Evolutionary conservation across 2,329 filamentous ascomycete species (phyloP), one percentile per base, ranked within the genome.

Genomic region (Septoria linicola): DNA sequence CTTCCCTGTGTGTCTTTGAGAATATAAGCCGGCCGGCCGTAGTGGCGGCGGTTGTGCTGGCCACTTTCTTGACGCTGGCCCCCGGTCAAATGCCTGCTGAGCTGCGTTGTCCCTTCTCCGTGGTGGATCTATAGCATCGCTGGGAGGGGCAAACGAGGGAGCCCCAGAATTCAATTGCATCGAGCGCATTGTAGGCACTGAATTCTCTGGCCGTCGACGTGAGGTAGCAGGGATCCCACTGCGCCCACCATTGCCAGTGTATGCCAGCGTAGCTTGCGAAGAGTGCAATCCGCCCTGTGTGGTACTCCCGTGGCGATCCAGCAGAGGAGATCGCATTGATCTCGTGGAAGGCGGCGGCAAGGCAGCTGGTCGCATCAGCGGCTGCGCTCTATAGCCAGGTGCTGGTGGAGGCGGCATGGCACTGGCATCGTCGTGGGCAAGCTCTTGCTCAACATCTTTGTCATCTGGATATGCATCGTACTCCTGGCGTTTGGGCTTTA

Each of bases 401-500:
- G 49, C 23, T 17, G 47, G 46, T 14, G 45, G 53, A 34, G 54
- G 40, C 47, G 45, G 23, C 43, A 51, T 51, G 2, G 14, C 7
- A 16, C 11, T 25, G 11, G n/a, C 17, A 8, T 49, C 8, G 16
- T 40, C 27, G 13, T 17, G 11, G n/a, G 35, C 19, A 7, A 40
- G 36, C 13, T 17, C 21, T 14, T 16, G n/a, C n/a, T 37, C 23
- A 10, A 31, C 40, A 14, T 47, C 25, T 21, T 61, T 40, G 57
- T 60, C 5, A 54, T 55, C 50, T 7, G 17, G 37, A 31, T 54
- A 55, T 3, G 50, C 34, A 14, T 52, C 46, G n/a, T 61, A 58
- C 5, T 61, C 52, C 23, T 60, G 54, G 3, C 66, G 65, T 21
- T 69, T 66, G 4, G 68, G 53, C 35, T 71, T 68, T 31, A 64